A percentile compares a stretch with the other conserved stretches of the same genome.
Evolutionary conservation across 495 filamentous ascomycete species (phyloP).

Genomic region (Chaetomium tenue): DNA sequence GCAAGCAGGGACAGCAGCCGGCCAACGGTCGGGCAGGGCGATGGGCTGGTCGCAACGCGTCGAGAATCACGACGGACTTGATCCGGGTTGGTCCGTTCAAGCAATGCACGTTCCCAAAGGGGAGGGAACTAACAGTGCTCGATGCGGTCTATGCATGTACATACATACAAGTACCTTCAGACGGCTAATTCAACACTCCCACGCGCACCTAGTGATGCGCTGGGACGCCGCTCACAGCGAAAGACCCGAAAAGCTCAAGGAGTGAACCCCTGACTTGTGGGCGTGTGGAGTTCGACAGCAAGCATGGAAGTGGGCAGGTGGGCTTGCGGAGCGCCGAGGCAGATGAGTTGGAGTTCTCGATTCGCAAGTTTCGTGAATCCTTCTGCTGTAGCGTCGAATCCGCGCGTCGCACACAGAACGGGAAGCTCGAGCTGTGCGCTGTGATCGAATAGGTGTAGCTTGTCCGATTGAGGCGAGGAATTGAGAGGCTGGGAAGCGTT

Average conservation of each 20-base stretch:
- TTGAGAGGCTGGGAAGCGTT: conserved; percentile 34
- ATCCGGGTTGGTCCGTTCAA: conserved; percentile 5
- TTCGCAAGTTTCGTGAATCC: conserved; percentile 21
- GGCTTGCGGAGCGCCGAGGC: conserved; percentile 16
- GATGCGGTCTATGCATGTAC: not conserved
- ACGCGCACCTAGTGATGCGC: conserved; percentile 2
- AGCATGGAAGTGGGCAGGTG: not conserved
- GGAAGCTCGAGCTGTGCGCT: conserved; percentile 12
- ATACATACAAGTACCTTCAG: too few species aligned
- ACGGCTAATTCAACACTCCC: too few species aligned
- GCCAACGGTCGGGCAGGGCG: conserved; percentile 16
- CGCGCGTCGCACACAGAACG: conserved; percentile 22
- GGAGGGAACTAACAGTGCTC: conserved; percentile 5
- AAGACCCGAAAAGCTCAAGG: not conserved
- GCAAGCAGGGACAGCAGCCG: not conserved
- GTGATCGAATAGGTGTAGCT: conserved; percentile 31
- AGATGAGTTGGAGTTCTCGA: conserved; percentile 14
- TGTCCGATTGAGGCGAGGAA: conserved; percentile 26
- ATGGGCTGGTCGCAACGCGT: conserved; percentile 24
- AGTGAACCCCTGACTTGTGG: conserved; percentile 10
- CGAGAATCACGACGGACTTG: conserved; percentile 6
- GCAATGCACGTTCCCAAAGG: conserved; percentile 5
- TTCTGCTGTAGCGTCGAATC: conserved; percentile 15
- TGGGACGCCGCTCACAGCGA: not conserved
- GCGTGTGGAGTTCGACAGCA: conserved; percentile 9